phyloP scores from a whole-genome alignment of 805 yeast genomes.

The Clavispora fructus region DNA sequence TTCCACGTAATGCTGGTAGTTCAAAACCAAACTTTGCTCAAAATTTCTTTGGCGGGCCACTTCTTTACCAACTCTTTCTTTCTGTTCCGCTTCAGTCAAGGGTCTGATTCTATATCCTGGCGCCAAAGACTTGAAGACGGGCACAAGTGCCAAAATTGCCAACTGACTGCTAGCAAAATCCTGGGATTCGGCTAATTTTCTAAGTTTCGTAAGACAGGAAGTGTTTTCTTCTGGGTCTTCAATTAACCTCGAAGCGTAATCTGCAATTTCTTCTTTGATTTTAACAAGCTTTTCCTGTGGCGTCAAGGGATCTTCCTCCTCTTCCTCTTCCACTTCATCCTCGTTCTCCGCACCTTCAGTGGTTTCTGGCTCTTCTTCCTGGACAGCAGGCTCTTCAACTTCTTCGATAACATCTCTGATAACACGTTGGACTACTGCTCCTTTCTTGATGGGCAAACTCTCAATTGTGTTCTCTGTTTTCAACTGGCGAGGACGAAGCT shows the following conservation, averaged over 20 bases:
- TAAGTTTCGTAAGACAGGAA: slow-evolving; percentile 55
- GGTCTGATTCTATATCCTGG: slow-evolving; percentile 88
- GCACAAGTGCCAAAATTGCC: slow-evolving; percentile 72
- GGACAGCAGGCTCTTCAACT: slow-evolving; percentile 13
- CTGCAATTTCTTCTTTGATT: slow-evolving; percentile 80
- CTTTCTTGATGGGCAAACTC: slow-evolving; percentile 72
- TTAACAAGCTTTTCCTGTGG: slow-evolving; percentile 51
- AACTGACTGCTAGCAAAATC: slow-evolving; percentile 64
- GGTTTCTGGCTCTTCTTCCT: slow-evolving; percentile 11
- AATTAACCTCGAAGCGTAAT: slow-evolving; percentile 65
- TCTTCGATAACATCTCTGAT: slow-evolving; percentile 29
- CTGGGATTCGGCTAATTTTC: slow-evolving; percentile 65
- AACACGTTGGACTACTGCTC: slow-evolving; percentile 70
- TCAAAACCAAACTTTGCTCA: slow-evolving; percentile 70
- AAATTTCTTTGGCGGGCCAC: slow-evolving; percentile 71
- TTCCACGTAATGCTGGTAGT: slow-evolving; percentile 65
- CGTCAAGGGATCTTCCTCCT: slow-evolving; percentile 31
- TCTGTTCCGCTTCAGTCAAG: slow-evolving; percentile 71
- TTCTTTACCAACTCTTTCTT: slow-evolving; percentile 79
- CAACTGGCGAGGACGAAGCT: slow-evolving; percentile 59
- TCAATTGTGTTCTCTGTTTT: slow-evolving; percentile 46
- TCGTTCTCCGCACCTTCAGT: slow-evolving; percentile 7
- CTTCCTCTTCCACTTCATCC: slow-evolving; percentile 16
- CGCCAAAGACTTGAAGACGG: slow-evolving; percentile 77
- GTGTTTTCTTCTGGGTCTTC: slow-evolving; percentile 90